Conservation (phyloP, 345 rosid genomes). For the Ailanthus altissimus region DNA sequence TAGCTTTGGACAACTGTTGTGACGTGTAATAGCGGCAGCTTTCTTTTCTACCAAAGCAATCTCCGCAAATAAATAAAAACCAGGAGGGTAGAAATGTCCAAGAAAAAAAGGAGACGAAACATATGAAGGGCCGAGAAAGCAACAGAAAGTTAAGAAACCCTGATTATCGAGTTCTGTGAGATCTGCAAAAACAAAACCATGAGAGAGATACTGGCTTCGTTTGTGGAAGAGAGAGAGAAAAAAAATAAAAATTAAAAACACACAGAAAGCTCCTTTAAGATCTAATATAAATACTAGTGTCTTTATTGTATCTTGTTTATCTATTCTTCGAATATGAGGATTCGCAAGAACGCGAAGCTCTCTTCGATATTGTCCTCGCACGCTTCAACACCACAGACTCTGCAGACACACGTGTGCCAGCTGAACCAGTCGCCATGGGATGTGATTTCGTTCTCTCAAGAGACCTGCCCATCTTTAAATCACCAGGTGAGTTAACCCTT, state of each 20-base stretch:
- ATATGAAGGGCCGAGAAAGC: conserved; percentile 62
- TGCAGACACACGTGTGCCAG: conserved; percentile 67
- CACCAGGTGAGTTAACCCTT: conserved; percentile 37
- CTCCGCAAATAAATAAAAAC: conserved; percentile 23
- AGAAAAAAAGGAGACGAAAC: conserved; percentile 38
- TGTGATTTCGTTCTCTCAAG: conserved; percentile 57
- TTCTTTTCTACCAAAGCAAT: conserved; percentile 27
- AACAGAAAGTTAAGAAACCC: conserved; percentile 53
- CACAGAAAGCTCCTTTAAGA: conserved; percentile 11
- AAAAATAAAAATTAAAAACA: conserved; percentile 18
- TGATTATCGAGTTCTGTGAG: conserved; percentile 71
- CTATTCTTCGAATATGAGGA: conserved; percentile 58
- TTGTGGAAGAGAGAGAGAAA: conserved; percentile 8
- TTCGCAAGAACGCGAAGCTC: conserved; percentile 80
- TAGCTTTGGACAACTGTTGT: conserved; percentile 36
- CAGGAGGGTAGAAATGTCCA: conserved; percentile 40
- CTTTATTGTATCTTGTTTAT: conserved; percentile 16
- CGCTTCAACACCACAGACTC: conserved; percentile 42
- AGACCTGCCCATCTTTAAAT: conserved; percentile 24
- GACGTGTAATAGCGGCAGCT: conserved; percentile 59
- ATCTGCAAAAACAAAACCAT: conserved; percentile 46
- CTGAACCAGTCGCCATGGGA: conserved; percentile 99
- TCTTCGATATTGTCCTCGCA: conserved; percentile 44
- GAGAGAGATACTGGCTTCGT: conserved; percentile 13
- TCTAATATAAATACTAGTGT: conserved; percentile 20